Base-by-base conservation (phyloP, 371 early-diverging fungal genomes). In the Mortierella sp. region DNA sequence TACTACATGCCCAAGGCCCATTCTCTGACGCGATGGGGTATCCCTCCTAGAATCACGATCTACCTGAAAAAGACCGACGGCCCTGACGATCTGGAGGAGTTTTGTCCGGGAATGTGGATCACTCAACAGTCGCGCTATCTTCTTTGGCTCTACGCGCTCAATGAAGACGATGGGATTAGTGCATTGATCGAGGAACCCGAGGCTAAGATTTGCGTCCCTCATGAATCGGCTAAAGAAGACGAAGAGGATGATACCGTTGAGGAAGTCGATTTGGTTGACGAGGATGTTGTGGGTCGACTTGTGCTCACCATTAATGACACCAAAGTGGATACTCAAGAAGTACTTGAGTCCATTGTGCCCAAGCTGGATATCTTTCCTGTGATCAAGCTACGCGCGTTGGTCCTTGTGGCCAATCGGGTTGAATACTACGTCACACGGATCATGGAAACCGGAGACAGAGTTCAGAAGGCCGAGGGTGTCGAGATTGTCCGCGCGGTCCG, bases 1-100 rank as follows among this genome's bases (percentile, higher is more conserved):
- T 78, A 73, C 44, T 85, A 85, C 48, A 85, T 85, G 85, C 85
- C 85, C 43, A 85, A 85, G 54, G 81, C 79, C 4, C 85, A 85
- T 57, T 81, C 81, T 0, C 57, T 85, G 37, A 85, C 81, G 85
- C 59, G 78, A 24, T 53, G 78, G 44, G 74, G 71, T 24, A 81
- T 81, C 24, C 81, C 76, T 44, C 85, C 85, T 21, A 74, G 85
- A 57, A 71, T 85, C 50, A 71, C 81, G 0, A 3, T 85, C 19
- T 76, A 85, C 53, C 6, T 69, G 24, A 48, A 73, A 10, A 50
- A 67, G 24, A 13, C 72, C 0, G 71, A 71, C 44, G 77, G 72
- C 2, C 70, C 77, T 9, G 54, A 61, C 5, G 74, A 78, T 19
- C n/a, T 85, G 67, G 78, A 81, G 26, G 74, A 81, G 55, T 28